Evolutionary conservation across 129 eudicot species (phyloP), one percentile per base, ranked within the genome.

Genomic region (Scalesia atractyloides): DNA sequence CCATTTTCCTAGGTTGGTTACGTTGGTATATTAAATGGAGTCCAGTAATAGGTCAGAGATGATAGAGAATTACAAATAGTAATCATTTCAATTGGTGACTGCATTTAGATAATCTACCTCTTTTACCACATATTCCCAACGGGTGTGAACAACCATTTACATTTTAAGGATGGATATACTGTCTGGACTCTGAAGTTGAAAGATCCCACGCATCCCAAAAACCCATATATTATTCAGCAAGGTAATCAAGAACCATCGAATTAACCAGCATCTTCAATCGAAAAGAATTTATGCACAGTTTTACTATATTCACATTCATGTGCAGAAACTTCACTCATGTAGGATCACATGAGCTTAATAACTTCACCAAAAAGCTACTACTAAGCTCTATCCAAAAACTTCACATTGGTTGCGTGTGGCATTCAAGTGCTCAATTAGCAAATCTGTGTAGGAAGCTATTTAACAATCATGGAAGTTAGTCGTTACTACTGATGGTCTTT

Each of bases 11-110:
- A 19, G 33, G 6, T 43, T 13, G 47, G 69, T 9, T 19, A 19
- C 16, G 6, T 43, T 13, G 47, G 69, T 9, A 64, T 9, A 52
- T 52, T 51, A 69, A 52, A 34, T 53, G 41, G 37, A 52, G 47
- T 49, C 65, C 43, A 70, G 37, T 20, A 53, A 70, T 52, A 53
- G 53, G 52, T 70, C 63, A 70, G n/a, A 56, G 14, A 70, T 53
- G 65, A 56, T 19, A 56, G 3, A 70, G 20, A 36, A 18, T 5
- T 51, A 30, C 64, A 69, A 69, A 69, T 37, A 8, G 6, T 70
- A 9, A 17, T 18, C 14, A 19, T 24, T 70, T 37, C 65, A 70
- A 17, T 36, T 70, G 43, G 52, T 36, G 19, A 22, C 65, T 53
- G 51, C 37, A 58, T 58, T 58, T 22, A 58, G 64, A 58, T 22